Evolutionary conservation across 345 rosid genomes (phyloP).

Genomic region (Viola odorata): DNA sequence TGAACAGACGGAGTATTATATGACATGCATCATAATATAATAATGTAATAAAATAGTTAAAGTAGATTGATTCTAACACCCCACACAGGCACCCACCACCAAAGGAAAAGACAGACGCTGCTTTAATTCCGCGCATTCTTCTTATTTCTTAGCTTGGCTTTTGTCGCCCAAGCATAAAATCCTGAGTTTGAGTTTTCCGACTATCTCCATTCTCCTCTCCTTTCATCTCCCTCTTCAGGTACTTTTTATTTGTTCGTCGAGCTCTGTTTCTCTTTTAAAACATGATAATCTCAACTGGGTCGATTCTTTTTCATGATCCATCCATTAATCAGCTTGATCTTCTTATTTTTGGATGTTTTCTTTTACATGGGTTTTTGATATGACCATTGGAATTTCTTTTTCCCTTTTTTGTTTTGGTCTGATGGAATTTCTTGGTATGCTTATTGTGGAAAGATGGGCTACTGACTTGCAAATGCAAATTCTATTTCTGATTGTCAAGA

Average conservation of each 20-base stretch:
- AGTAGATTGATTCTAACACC: conserved; percentile 15
- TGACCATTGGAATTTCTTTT: not conserved
- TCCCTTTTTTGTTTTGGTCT: not conserved
- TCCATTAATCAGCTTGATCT: conserved; percentile 15
- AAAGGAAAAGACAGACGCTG: conserved; percentile 14
- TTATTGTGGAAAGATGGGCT: not conserved
- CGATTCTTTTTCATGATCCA: conserved; percentile 16
- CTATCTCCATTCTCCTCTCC: not conserved
- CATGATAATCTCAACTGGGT: conserved; percentile 20
- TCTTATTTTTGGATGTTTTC: not conserved
- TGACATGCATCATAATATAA: too few relatives aligned
- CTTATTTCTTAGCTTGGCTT: conserved; percentile 14
- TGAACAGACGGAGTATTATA: too few relatives aligned
- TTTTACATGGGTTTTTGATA: not conserved
- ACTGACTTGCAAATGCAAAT: too few relatives aligned
- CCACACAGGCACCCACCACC: conserved; percentile 19
- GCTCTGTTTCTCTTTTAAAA: conserved; percentile 6
- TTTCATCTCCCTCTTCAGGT: conserved; percentile 21
- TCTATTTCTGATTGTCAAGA: too few relatives aligned
- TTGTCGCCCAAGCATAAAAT: conserved; percentile 19
- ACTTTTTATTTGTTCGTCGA: conserved; percentile 6
- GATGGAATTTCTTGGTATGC: not conserved
- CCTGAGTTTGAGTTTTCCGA: conserved; percentile 1
- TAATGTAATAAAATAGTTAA: not conserved
- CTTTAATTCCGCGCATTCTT: conserved; percentile 20